phyloP scores from a whole-genome alignment of 108 stramenopile species.

The Cyclotella baltica region DNA sequence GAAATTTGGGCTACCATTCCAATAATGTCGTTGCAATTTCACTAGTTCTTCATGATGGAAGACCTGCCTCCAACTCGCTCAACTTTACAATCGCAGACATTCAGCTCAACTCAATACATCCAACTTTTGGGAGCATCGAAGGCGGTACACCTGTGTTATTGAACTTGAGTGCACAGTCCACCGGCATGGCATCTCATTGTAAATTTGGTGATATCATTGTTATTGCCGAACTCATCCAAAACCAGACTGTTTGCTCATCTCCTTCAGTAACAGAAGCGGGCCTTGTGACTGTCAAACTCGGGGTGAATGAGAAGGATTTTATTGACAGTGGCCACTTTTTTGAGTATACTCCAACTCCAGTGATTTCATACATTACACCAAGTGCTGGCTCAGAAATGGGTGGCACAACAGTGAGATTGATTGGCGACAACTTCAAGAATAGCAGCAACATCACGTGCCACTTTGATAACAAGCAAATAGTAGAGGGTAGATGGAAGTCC shows the following conservation, averaged over 20 bases:
- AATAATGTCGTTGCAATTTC: background rate
- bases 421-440: slow-evolving; percentile 23
- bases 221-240: background rate
- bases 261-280: slow-evolving; percentile 4
- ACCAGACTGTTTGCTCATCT: slow-evolving; percentile 16
- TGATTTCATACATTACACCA: slow-evolving; percentile 17
- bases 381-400: slow-evolving; percentile 22
- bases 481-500: too few relatives aligned
- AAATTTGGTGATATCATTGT: slow-evolving; percentile 23
- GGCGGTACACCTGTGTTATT: slow-evolving; percentile 34
- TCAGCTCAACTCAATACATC: slow-evolving; percentile 12
- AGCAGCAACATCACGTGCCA: slow-evolving; percentile 18
- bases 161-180: background rate
- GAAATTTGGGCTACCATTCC: background rate
- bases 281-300: slow-evolving; percentile 21
- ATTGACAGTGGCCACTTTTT: slow-evolving; percentile 16
- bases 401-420: slow-evolving; percentile 23
- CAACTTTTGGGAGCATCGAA: slow-evolving; percentile 26
- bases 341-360: slow-evolving; percentile 16
- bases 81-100: slow-evolving; percentile 23
- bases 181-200: slow-evolving; percentile 13
- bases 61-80: background rate
- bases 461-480: too few relatives aligned
- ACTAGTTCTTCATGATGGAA: background rate
- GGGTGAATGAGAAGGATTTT: slow-evolving; percentile 23